A percentile compares a stretch with the other conserved stretches of the same genome.
phyloP scores from a whole-genome alignment of 345 rosid species.

The Adansonia digitata region DNA sequence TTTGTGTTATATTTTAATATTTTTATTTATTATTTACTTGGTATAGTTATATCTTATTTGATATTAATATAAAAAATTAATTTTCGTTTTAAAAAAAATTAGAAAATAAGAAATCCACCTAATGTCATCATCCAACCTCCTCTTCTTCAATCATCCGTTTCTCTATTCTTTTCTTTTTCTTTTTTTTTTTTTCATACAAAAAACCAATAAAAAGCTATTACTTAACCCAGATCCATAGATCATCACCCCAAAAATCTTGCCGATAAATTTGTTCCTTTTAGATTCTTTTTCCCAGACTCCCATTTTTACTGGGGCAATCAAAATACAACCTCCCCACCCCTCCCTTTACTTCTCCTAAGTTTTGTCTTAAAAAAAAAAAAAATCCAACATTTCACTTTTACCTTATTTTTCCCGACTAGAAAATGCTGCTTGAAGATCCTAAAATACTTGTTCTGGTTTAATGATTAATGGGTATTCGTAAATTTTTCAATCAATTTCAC shows the following conservation, averaged over 20 bases:
- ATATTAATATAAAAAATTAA: too few species aligned
- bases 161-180: background rate
- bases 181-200: background rate
- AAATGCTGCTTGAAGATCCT: conserved; percentile 22
- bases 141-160: background rate
- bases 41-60: too few species aligned
- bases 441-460: background rate
- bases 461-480: conserved; percentile 22
- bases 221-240: conserved; percentile 34
- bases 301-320: background rate
- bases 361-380: background rate
- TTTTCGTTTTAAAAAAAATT: background rate
- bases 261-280: conserved; percentile 16
- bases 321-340: background rate
- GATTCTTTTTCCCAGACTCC: conserved; percentile 8
- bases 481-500: conserved; percentile 17
- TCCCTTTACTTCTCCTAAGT: too few species aligned
- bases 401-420: background rate
- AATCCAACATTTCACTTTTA: background rate
- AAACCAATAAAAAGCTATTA: conserved; percentile 18
- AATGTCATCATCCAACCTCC: background rate
- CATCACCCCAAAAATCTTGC: conserved; percentile 22
- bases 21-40: too few species aligned
- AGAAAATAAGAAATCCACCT: background rate
- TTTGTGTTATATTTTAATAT: too few species aligned